Evolutionary conservation across 2,329 filamentous ascomycete genomes (phyloP).

Genomic region (Trichoderma lentiforme): DNA sequence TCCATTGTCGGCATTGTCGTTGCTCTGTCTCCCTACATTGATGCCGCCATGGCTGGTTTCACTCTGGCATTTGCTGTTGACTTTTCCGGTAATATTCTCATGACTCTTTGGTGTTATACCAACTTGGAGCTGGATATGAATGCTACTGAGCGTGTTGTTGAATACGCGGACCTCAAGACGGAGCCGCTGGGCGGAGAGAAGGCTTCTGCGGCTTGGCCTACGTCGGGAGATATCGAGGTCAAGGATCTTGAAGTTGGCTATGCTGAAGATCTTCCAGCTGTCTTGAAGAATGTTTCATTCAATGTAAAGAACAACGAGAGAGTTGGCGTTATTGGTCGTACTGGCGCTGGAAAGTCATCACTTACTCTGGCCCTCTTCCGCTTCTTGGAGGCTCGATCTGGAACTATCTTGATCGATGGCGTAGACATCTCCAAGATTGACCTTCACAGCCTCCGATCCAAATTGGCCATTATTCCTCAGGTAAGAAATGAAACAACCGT

Average conservation of each 20-base stretch:
- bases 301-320: slow-evolving; percentile 63
- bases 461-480: slow-evolving; percentile 75
- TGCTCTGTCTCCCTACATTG: slow-evolving; percentile 57
- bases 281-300: slow-evolving; percentile 68
- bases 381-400: slow-evolving; percentile 66
- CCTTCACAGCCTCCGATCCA: slow-evolving; percentile 66
- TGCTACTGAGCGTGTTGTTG: slow-evolving; percentile 69
- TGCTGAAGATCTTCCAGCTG: slow-evolving; percentile 65
- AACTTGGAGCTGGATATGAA: slow-evolving; percentile 77
- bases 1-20: slow-evolving; percentile 63
- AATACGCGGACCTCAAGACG: slow-evolving; percentile 67
- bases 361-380: slow-evolving; percentile 74
- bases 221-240: slow-evolving; percentile 70
- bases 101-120: slow-evolving; percentile 64
- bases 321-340: slow-evolving; percentile 73
- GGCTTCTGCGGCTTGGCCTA: slow-evolving; percentile 71
- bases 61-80: slow-evolving; percentile 70
- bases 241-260: slow-evolving; percentile 69
- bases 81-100: slow-evolving; percentile 62
- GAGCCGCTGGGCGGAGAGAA: slow-evolving; percentile 60
- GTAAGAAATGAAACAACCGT: slow-evolving; percentile 25
- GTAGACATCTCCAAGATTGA: slow-evolving; percentile 70
- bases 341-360: slow-evolving; percentile 74
- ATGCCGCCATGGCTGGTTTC: slow-evolving; percentile 71
- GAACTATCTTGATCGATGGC: slow-evolving; percentile 67